Evolutionary conservation across 208 protist genomes (phyloP), one percentile per base, ranked within the genome.

Genomic region (Leishmania gerbilli): DNA sequence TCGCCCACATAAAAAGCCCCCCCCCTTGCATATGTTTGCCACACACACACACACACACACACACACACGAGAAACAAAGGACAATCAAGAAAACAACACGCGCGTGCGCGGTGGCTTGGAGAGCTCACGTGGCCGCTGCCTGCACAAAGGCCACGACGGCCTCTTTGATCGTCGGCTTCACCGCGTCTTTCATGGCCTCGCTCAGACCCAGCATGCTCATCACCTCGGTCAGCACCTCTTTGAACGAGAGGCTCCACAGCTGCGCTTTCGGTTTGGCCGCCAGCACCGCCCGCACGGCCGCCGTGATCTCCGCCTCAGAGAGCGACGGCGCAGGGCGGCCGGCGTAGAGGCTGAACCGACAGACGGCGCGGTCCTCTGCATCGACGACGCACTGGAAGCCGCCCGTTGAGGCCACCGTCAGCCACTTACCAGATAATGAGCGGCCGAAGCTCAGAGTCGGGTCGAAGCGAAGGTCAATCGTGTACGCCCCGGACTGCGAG

Each of bases 361-460:
- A 93, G 0, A 95, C 58, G 0, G 84, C 82, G 11, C 64, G 31
- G 15, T 81, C 81, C n/a, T 84, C 69, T 4, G 68, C 58, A 37
- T 83, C 72, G 71, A 87, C 83, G 65, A 91, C 84, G 27, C 76
- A 84, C 86, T 86, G 90, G 51, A 88, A 92, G 65, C 91, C 91
- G 7, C 76, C 78, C 24, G 89, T 90, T 1, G 91, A 83, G 55
- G 87, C 71, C 11, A 97, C 91, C 6, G 79, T 85, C 31, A 94
- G 34, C 27, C 91, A 92, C 83, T 95, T 95, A 15, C 91, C 93
- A 8, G 90, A 91, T 2, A 69, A 74, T 0, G 86, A 88, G 42
- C 82, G 85, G 13, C 90, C 90, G 37, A 84, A 84, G 5, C 49
- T 76, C 72, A 87, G 67, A 8, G 89, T 93, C 11, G 92, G 92